Conservation (phyloP, 2,329 filamentous ascomycete species). For the Clarireedia hainanense region DNA sequence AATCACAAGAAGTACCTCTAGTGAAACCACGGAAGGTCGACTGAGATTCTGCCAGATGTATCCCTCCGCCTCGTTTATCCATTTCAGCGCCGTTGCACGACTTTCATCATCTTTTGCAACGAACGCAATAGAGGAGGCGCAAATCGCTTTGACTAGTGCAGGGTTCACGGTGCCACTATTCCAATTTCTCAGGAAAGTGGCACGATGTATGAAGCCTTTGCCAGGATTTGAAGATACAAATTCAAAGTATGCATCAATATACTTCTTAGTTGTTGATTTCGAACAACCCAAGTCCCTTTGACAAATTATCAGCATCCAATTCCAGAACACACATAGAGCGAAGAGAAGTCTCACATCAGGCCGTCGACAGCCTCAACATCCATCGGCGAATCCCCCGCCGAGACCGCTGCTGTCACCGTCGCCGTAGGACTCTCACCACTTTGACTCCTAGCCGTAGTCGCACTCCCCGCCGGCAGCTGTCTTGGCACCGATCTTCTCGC, state of each 20-base stretch:
- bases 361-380: not conserved
- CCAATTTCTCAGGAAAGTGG: conserved; percentile 8
- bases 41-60: conserved; percentile 5
- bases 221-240: conserved; percentile 9
- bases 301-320: not conserved
- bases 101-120: conserved; percentile 6
- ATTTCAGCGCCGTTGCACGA: conserved; percentile 3
- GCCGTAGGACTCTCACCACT: conserved; percentile 1
- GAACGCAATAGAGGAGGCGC: conserved; percentile 7
- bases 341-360: not conserved
- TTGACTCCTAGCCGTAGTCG: not conserved
- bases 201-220: conserved; percentile 7
- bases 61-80: conserved; percentile 6
- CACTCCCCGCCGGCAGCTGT: not conserved
- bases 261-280: conserved; percentile 5
- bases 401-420: not conserved
- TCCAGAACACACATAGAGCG: not conserved
- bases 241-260: conserved; percentile 8
- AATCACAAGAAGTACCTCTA: conserved; percentile 7
- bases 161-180: conserved; percentile 3
- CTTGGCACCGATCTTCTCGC: conserved; percentile 2
- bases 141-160: conserved; percentile 3
- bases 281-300: not conserved
- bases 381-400: conserved; percentile 5
- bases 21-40: not conserved